Conservation (phyloP, 208 protist species). For the Borovskyia barvae region DNA sequence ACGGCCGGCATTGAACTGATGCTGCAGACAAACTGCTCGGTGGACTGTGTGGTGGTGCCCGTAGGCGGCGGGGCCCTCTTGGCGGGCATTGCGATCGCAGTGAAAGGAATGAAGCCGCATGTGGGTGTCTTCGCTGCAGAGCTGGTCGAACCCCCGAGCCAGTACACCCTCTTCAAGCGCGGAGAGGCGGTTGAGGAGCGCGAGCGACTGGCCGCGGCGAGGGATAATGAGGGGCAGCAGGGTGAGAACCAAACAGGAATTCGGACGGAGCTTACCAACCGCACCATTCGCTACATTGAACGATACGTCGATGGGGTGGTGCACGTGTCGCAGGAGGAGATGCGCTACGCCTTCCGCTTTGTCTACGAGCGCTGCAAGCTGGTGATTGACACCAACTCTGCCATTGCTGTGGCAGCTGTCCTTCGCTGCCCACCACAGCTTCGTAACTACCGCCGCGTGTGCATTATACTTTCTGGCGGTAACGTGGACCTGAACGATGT, state of each 20-base stretch:
- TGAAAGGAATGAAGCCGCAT: conserved; percentile 88
- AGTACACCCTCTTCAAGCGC: conserved; percentile 40
- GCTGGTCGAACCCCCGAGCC: conserved; percentile 25
- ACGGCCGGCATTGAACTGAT: conserved; percentile 90
- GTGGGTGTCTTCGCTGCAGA: conserved; percentile 89
- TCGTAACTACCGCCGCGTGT: conserved; percentile 38
- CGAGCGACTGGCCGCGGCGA: neutral
- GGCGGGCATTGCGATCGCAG: conserved; percentile 80
- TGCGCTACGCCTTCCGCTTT: conserved; percentile 68
- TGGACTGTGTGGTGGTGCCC: conserved; percentile 88
- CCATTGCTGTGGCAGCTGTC: conserved; percentile 71
- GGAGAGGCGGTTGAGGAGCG: conserved; percentile 26
- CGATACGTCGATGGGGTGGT: conserved; percentile 64
- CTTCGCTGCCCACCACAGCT: conserved; percentile 37
- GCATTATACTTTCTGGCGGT: conserved; percentile 56
- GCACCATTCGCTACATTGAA: conserved; percentile 35
- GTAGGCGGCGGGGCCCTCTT: conserved; percentile 89
- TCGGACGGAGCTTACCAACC: conserved; percentile 16
- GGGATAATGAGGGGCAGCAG: neutral
- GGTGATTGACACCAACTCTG: conserved; percentile 69
- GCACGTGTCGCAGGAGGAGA: conserved; percentile 46
- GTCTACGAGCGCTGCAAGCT: conserved; percentile 81
- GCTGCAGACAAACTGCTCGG: conserved; percentile 68
- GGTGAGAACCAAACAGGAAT: conserved; percentile 11
- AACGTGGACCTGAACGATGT: conserved; percentile 60